These are phyloP conservation scores for Bromus sterilis DNA, from an alignment of 176 grass and related monocot species.

Conservation along the genomic window DNA sequence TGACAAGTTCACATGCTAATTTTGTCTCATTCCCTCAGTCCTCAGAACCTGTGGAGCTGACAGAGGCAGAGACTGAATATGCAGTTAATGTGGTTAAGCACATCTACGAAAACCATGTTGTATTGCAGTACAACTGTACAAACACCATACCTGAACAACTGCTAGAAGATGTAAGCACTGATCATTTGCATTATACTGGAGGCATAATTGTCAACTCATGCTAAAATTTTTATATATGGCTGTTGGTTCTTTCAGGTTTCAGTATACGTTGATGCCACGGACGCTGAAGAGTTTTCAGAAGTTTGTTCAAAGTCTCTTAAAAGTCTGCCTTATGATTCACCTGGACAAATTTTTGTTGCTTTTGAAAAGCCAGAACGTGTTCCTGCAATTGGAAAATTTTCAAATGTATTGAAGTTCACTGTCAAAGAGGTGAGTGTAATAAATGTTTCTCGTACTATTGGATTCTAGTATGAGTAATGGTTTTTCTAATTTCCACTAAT, in stretches of 20 bases:
- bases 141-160: constrained; percentile 88
- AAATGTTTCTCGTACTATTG: not conserved
- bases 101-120: constrained; percentile 64
- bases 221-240: constrained; percentile 12
- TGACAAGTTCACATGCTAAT: constrained; percentile 16
- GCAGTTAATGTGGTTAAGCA: constrained; percentile 90
- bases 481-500: constrained; percentile 1
- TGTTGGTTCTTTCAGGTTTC: constrained; percentile 52
- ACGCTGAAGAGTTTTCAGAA: constrained; percentile 83
- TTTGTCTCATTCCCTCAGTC: constrained; percentile 42
- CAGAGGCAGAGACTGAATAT: constrained; percentile 94
- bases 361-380: constrained; percentile 83
- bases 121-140: constrained; percentile 95
- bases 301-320: constrained; percentile 62
- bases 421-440: constrained; percentile 72
- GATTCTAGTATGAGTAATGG: not conserved
- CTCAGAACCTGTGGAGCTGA: constrained; percentile 77
- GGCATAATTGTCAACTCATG: not conserved
- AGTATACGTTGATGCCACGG: constrained; percentile 74
- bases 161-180: constrained; percentile 68
- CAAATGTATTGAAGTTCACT: constrained; percentile 76
- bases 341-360: constrained; percentile 91
- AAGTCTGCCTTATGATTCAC: constrained; percentile 67
- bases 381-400: constrained; percentile 73
- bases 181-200: constrained; percentile 14